Percentiles rank a stretch among this genome's conserved stretches.
Evolutionary conservation across 2,329 filamentous ascomycete species (phyloP).

Genomic region (Sporothrix pseudoabietina): DNA sequence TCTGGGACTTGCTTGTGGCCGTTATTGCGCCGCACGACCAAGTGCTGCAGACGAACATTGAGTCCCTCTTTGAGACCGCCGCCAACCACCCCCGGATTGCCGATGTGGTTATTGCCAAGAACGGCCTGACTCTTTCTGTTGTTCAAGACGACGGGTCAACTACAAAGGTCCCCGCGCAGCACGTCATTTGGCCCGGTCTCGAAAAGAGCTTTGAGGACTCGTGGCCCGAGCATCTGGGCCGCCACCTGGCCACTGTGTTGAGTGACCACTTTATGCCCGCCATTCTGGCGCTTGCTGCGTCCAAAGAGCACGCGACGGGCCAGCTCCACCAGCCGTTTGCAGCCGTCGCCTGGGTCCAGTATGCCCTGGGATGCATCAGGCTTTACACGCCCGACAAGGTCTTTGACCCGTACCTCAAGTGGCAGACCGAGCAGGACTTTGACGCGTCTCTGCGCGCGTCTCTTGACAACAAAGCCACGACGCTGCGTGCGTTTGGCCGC

Average conservation of each 20-base stretch:
- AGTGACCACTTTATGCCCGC: conserved; percentile 51
- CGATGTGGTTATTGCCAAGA: conserved; percentile 10
- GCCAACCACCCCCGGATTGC: conserved; percentile 22
- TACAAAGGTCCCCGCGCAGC: neutral
- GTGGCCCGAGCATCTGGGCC: conserved; percentile 38
- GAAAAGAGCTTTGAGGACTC: conserved; percentile 18
- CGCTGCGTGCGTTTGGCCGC: conserved; percentile 66
- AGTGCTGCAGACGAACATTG: conserved; percentile 33
- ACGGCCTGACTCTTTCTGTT: conserved; percentile 21
- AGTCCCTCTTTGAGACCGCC: conserved; percentile 36
- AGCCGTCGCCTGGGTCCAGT: conserved; percentile 71
- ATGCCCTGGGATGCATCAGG: conserved; percentile 72
- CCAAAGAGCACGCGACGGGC: conserved; percentile 37
- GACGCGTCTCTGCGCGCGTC: conserved; percentile 57
- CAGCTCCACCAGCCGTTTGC: conserved; percentile 41
- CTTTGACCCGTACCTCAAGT: conserved; percentile 75
- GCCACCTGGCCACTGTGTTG: conserved; percentile 43
- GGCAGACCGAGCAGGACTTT: conserved; percentile 65
- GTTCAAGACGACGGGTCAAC: neutral
- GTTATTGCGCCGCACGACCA: conserved; percentile 45
- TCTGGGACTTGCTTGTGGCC: conserved; percentile 51
- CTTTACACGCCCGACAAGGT: conserved; percentile 84
- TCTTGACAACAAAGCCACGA: conserved; percentile 59
- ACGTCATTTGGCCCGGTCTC: conserved; percentile 28
- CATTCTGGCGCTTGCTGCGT: conserved; percentile 49